Evolutionary conservation across 1,284 basidiomycete species (phyloP), one percentile per base, ranked within the genome.

Genomic region (Sporisorium reilianum): DNA sequence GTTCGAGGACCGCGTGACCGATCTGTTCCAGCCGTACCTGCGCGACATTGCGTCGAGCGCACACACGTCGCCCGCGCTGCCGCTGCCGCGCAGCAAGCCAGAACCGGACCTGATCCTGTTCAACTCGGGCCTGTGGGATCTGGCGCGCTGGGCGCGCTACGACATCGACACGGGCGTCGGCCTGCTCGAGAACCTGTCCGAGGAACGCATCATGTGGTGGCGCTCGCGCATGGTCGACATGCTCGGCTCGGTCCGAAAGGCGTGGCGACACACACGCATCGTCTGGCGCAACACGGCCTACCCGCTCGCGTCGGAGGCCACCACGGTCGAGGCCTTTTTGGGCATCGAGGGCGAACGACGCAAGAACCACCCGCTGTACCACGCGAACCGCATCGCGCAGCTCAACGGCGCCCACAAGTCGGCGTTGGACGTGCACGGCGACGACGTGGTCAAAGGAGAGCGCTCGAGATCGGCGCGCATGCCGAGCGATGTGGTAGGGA

Each of bases 21-120:
- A 84, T 30, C 74, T 85, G n/a, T 76, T 82, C 62, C 53, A 61
- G 38, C 85, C 85, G 1, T 80, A 84, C 55, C 44, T 86, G 40
- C 32, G 49, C 1, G 55, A 59, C 34, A 65, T 79, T 60, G 52
- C 74, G 3, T 57, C 64, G 0, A 7, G 22, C 3, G 44, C 55
- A 16, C 34, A 38, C 25, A 72, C 64, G 5, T 56, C 67, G 4
- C 77, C 77, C 3, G 57, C 56, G 3, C 30, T 80, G 46, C 78
- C 78, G 2, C 30, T 59, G 40, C 74, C 78, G n/a, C 76, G 83
- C 9, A 63, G 70, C 1, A 63, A 66, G 0, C 52, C 61, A 1
- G 82, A 82, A 3, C 85, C 85, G 9, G 86, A 86, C 63, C 74
- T 85, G 44, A 77, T 85, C 68, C 69, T 86, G 42, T 78, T 86